phyloP scores from a whole-genome alignment of 192 early-diverging fungal species.

The Coemansia sp. region DNA sequence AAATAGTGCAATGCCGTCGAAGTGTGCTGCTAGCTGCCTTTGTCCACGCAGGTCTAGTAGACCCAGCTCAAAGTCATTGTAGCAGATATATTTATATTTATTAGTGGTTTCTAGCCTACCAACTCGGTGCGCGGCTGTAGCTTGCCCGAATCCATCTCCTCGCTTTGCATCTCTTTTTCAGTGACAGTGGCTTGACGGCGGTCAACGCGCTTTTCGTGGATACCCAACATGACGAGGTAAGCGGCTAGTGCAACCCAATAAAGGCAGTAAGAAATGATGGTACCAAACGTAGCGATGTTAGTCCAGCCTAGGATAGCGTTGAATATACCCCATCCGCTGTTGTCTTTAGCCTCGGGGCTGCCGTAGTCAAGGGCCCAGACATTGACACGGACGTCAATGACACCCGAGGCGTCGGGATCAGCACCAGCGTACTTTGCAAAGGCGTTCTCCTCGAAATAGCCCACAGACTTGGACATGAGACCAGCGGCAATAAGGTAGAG shows the following conservation, averaged over 20 bases:
- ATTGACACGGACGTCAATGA: slow-evolving; percentile 62
- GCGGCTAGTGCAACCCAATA: slow-evolving; percentile 72
- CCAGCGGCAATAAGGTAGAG: slow-evolving; percentile 84
- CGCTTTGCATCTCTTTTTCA: neutral
- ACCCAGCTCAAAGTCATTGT: no score
- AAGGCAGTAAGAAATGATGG: slow-evolving; percentile 73
- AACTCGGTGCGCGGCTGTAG: slow-evolving; percentile 1
- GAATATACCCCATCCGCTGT: slow-evolving; percentile 69
- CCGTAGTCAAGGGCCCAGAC: slow-evolving; percentile 68
- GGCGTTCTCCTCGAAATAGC: slow-evolving; percentile 65
- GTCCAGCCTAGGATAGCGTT: slow-evolving; percentile 78
- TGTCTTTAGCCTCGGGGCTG: slow-evolving; percentile 58
- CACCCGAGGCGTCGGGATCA: slow-evolving; percentile 60
- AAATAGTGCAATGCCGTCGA: no score
- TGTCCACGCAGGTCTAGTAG: no score
- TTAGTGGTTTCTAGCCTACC: neutral
- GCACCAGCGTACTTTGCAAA: slow-evolving; percentile 71
- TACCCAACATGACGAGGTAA: slow-evolving; percentile 48
- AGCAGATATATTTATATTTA: no score
- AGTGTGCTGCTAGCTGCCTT: no score
- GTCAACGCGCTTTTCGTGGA: slow-evolving; percentile 29
- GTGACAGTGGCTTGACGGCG: neutral
- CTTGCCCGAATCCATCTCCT: slow-evolving; percentile 2
- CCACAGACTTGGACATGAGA: slow-evolving; percentile 68
- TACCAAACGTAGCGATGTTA: slow-evolving; percentile 72